Percentiles rank a stretch among this genome's conserved stretches.
phyloP scores from a whole-genome alignment of 2,329 filamentous ascomycete genomes.

The Eurotiales sp. region DNA sequence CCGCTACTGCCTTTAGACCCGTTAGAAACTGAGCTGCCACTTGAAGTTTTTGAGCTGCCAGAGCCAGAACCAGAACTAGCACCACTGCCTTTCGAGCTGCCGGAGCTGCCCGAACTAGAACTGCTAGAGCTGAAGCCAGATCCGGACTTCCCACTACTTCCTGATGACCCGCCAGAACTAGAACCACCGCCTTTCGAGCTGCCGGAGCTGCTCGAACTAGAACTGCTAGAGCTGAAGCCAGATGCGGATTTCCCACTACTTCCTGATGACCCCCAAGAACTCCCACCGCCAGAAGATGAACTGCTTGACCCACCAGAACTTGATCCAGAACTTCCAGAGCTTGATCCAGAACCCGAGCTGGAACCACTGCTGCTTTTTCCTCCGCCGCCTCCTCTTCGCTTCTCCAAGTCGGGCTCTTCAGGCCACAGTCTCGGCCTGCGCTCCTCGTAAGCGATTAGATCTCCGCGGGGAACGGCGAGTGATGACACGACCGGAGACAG shows the following conservation, averaged over 20 bases:
- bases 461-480: slow-evolving; percentile 23
- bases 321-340: slow-evolving; percentile 19
- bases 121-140: no score
- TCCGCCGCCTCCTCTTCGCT: slow-evolving; percentile 49
- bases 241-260: slow-evolving; percentile 22
- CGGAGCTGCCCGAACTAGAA: background rate
- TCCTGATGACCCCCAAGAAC: no score
- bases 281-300: slow-evolving; percentile 16
- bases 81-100: background rate
- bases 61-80: no score
- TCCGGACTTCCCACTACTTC: background rate
- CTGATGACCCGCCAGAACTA: slow-evolving; percentile 1
- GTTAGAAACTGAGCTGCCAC: no score
- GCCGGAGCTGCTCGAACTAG: background rate
- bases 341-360: slow-evolving; percentile 13
- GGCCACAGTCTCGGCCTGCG: slow-evolving; percentile 1
- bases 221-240: slow-evolving; percentile 3
- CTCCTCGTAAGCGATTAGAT: slow-evolving; percentile 21
- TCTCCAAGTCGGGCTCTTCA: slow-evolving; percentile 35
- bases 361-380: slow-evolving; percentile 28
- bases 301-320: slow-evolving; percentile 20
- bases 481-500: slow-evolving; percentile 26
- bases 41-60: no score
- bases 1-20: background rate
- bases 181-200: slow-evolving; percentile 19